Evolutionary conservation across 495 filamentous ascomycete genomes (phyloP).

Genomic region (Chaetomium tenue): DNA sequence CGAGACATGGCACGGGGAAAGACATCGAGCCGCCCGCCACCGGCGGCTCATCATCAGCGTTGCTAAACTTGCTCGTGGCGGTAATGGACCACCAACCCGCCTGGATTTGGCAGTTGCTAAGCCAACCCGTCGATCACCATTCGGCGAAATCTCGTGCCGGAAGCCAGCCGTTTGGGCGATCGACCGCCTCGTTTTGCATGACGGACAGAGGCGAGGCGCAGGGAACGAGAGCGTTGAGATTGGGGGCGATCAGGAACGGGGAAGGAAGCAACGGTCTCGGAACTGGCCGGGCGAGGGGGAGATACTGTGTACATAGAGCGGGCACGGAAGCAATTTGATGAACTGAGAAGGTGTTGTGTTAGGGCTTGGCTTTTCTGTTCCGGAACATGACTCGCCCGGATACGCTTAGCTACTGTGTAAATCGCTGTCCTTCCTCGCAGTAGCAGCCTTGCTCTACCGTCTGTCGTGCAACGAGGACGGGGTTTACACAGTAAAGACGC

Average conservation of each 20-base stretch:
- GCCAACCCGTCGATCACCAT: conserved; percentile 5
- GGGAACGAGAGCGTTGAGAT: background rate
- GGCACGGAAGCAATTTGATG: background rate
- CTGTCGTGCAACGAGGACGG: conserved; percentile 5
- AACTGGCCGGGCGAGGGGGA: background rate
- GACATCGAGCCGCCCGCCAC: background rate
- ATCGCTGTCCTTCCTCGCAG: background rate
- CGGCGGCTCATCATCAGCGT: background rate
- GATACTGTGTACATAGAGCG: no score
- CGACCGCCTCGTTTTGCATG: background rate
- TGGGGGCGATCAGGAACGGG: background rate
- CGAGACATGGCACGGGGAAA: conserved; percentile 1
- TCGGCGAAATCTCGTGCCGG: conserved; percentile 11
- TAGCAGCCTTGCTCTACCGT: background rate
- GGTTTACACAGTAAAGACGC: background rate
- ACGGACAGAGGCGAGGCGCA: background rate
- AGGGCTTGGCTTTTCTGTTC: no score
- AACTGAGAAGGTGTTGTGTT: no score
- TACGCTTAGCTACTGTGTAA: no score
- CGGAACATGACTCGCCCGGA: no score
- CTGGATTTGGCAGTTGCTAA: conserved; percentile 8
- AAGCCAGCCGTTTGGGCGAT: background rate
- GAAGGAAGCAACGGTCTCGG: background rate
- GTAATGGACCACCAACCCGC: background rate
- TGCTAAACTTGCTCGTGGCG: background rate